These are phyloP conservation scores for Pelargonium australe DNA, from an alignment of 441 rosid species.

Conservation along the genomic window DNA sequence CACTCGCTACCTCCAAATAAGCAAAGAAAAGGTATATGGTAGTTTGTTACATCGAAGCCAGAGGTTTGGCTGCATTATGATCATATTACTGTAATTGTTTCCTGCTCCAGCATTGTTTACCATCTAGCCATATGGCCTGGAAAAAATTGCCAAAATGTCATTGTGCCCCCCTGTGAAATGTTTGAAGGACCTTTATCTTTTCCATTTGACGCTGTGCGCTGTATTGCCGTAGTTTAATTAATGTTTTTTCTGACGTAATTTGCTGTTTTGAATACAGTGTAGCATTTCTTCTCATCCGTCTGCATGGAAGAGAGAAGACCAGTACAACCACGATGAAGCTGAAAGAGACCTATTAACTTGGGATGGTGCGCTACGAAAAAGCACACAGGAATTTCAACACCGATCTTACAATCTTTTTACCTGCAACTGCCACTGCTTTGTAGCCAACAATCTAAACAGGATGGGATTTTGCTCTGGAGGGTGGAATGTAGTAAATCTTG, in stretches of 20 bases:
- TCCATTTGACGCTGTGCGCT: neutral
- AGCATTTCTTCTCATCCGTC: slow-evolving; percentile 26
- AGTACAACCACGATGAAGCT: slow-evolving; percentile 22
- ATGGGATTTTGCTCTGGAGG: slow-evolving; percentile 46
- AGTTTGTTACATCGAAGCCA: slow-evolving; percentile 2
- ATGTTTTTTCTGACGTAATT: slow-evolving; percentile 12
- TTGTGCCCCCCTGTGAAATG: neutral
- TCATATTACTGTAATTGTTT: slow-evolving; percentile 1
- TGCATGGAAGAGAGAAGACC: slow-evolving; percentile 31
- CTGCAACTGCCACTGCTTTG: slow-evolving; percentile 71
- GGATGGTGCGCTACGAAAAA: slow-evolving; percentile 50
- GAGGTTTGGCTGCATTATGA: neutral
- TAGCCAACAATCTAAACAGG: slow-evolving; percentile 64
- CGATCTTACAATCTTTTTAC: slow-evolving; percentile 51
- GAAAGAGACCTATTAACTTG: slow-evolving; percentile 39
- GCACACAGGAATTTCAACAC: slow-evolving; percentile 61
- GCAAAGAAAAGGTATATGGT: slow-evolving; percentile 41
- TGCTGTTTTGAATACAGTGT: slow-evolving; percentile 31
- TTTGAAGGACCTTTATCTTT: neutral
- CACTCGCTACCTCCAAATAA: slow-evolving; percentile 49
- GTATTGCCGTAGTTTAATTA: neutral
- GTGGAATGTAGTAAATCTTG: slow-evolving; percentile 67
- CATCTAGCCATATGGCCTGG: neutral
- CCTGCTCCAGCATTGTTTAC: neutral
- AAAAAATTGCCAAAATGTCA: neutral